These are phyloP conservation scores for Oryza coarctata DNA, from an alignment of 176 grass and related monocot species.

Conservation along the genomic window DNA sequence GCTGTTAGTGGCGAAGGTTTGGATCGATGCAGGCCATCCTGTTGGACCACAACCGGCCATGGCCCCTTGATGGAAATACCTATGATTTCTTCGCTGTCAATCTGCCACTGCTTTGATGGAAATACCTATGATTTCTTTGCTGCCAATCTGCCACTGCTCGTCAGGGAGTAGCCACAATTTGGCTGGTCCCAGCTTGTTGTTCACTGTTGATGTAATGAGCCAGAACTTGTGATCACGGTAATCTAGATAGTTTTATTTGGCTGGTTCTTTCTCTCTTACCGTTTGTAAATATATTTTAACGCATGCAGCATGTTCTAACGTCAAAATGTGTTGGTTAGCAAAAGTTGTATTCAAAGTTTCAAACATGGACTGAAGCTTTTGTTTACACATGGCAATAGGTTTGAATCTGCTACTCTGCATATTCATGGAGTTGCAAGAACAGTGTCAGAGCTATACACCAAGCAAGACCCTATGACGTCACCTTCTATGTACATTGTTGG, in stretches of 20 bases:
- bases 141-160: background rate
- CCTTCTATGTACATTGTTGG: background rate
- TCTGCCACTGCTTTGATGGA: background rate
- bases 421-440: background rate
- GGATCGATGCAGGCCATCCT: slow-evolving; percentile 7
- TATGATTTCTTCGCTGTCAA: background rate
- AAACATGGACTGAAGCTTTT: background rate
- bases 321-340: background rate
- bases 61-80: background rate
- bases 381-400: background rate
- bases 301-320: background rate
- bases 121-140: background rate
- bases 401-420: background rate
- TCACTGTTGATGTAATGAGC: background rate
- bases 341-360: background rate
- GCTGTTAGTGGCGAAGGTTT: background rate
- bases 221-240: background rate
- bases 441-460: background rate
- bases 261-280: background rate
- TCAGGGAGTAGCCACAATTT: background rate
- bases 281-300: background rate
- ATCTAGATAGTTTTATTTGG: background rate
- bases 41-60: too few species aligned
- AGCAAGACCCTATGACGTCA: background rate
- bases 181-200: background rate